Evolutionary conservation across 352 stramenopile genomes (phyloP).

Genomic region (Phytophthora podocarpi): DNA sequence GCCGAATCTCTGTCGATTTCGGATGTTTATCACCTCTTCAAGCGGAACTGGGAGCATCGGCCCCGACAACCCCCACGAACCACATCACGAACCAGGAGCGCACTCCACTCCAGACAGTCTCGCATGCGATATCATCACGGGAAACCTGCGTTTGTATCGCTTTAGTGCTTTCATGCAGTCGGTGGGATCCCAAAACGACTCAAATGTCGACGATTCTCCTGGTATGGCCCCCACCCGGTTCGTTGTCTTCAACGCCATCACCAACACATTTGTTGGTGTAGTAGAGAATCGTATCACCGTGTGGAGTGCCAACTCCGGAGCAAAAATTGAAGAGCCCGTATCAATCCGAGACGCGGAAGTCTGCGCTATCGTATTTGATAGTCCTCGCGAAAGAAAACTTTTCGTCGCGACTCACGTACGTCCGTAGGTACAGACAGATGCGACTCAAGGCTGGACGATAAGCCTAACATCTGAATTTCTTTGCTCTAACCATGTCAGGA

Average conservation of each 20-base stretch:
- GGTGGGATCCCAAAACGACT: constrained; percentile 15
- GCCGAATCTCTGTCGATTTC: constrained; percentile 50
- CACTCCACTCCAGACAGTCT: constrained; percentile 21
- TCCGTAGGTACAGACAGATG: too few species aligned
- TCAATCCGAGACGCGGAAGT: constrained; percentile 53
- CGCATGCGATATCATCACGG: constrained; percentile 54
- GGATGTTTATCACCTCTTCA: constrained; percentile 40
- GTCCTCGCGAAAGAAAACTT: constrained; percentile 66
- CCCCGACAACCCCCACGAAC: constrained; percentile 22
- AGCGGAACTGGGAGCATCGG: constrained; percentile 9
- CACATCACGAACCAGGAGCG: constrained; percentile 15
- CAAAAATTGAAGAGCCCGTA: constrained; percentile 61
- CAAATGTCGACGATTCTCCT: constrained; percentile 27
- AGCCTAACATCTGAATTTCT: neutral
- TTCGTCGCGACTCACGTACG: constrained; percentile 71
- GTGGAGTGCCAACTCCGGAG: constrained; percentile 69
- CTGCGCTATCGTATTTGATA: constrained; percentile 64
- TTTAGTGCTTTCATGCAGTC: constrained; percentile 52
- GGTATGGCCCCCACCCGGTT: constrained; percentile 34
- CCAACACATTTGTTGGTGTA: constrained; percentile 65
- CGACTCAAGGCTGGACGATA: too few species aligned
- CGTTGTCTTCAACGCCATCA: constrained; percentile 62
- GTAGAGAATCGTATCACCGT: constrained; percentile 67
- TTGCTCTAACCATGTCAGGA: constrained; percentile 58
- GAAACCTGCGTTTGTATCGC: constrained; percentile 57